These are phyloP conservation scores for Dentiscutata heterogama DNA, from an alignment of 371 early-diverging fungal species.

Conservation along the genomic window DNA sequence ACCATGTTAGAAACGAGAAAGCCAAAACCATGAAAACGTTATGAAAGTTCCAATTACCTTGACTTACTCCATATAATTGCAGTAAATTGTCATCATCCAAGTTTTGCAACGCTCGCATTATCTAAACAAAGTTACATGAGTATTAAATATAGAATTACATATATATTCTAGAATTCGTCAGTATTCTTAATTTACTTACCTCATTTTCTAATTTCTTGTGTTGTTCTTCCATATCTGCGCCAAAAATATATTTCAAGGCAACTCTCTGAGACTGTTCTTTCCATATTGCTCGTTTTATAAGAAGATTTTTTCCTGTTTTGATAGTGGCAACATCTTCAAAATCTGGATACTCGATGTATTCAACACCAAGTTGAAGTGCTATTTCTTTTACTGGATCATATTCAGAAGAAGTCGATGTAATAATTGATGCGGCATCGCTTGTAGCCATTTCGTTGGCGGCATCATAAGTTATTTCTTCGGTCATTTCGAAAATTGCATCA, in stretches of 20 bases:
- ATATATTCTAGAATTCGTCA: not conserved
- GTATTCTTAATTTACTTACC: not conserved
- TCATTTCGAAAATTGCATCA: too few species aligned
- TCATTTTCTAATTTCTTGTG: slow-evolving; percentile 17
- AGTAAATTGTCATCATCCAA: not conserved
- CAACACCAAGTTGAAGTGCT: not conserved
- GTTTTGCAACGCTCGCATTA: not conserved
- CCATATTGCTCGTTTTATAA: not conserved
- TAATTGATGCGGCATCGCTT: not conserved
- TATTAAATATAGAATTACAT: not conserved
- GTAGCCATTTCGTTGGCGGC: not conserved
- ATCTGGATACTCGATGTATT: not conserved
- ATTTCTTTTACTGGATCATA: slow-evolving; percentile 20
- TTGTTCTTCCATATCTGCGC: not conserved
- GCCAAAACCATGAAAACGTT: not conserved
- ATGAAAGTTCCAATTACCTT: not conserved
- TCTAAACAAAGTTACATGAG: not conserved
- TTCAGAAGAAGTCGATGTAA: not conserved
- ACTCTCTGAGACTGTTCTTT: not conserved
- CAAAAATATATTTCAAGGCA: not conserved
- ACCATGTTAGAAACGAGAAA: not conserved
- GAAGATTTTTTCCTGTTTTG: not conserved
- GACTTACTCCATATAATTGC: not conserved
- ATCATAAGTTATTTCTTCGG: not conserved
- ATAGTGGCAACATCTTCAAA: not conserved